Evolutionary conservation across 331 rosid genomes (phyloP).

Genomic region (Spiraea crenata): DNA sequence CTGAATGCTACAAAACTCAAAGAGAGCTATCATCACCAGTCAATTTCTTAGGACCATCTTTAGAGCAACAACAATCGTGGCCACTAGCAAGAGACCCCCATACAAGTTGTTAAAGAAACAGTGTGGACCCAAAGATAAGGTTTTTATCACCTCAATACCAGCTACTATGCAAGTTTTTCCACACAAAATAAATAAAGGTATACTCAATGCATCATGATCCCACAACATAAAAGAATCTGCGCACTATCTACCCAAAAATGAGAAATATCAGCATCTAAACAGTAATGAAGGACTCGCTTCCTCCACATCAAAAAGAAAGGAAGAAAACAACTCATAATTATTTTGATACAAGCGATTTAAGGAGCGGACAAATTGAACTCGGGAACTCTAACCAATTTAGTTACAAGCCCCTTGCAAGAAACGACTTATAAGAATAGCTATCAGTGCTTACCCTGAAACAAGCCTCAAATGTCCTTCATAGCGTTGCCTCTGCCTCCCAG

Average conservation of each 20-base stretch:
- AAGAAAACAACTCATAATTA: background rate
- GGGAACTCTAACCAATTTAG: too few relatives aligned
- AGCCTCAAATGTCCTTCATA: constrained; percentile 34
- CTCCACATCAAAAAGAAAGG: background rate
- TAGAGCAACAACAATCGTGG: background rate
- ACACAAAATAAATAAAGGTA: background rate
- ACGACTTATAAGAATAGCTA: too few relatives aligned
- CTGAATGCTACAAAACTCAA: background rate
- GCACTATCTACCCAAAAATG: too few relatives aligned
- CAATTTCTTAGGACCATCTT: constrained; percentile 11
- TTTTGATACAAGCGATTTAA: too few relatives aligned
- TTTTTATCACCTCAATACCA: background rate
- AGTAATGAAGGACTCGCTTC: background rate
- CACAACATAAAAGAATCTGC: background rate
- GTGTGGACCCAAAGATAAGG: constrained; percentile 15
- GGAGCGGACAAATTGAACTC: too few relatives aligned
- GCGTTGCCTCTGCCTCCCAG: constrained; percentile 34
- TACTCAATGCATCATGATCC: background rate
- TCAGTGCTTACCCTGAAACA: constrained; percentile 30
- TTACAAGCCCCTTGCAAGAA: too few relatives aligned
- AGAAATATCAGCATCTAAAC: background rate
- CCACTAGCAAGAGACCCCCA: background rate
- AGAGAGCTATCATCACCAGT: background rate
- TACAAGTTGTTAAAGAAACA: background rate
- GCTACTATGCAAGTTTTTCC: background rate